Conservation (phyloP, 306 rosid genomes). For the Purshia tridentata region DNA sequence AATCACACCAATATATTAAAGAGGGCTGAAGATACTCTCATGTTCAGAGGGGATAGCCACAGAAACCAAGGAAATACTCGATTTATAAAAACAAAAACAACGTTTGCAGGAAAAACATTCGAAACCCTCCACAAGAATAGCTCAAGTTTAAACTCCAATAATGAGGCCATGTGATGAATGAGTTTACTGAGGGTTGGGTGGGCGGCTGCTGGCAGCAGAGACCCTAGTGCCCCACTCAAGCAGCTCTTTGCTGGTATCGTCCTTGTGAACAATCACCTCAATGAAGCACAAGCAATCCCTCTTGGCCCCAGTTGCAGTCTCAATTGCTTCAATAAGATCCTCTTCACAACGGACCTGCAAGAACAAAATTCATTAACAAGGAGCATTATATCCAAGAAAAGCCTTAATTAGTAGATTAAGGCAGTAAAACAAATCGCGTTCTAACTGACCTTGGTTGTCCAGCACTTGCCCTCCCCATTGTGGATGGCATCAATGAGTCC, state of each 20-base stretch:
- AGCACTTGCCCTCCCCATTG: slow-evolving; percentile 91
- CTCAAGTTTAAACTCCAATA: background rate
- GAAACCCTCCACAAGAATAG: background rate
- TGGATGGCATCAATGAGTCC: slow-evolving; percentile 70
- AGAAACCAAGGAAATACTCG: background rate
- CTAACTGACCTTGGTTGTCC: slow-evolving; percentile 68
- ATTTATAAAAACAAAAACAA: background rate
- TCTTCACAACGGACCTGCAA: slow-evolving; percentile 71
- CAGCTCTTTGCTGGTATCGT: slow-evolving; percentile 89
- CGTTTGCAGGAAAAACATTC: background rate
- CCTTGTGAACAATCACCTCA: slow-evolving; percentile 82
- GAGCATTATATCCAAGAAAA: background rate
- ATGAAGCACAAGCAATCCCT: slow-evolving; percentile 77
- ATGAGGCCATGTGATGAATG: background rate
- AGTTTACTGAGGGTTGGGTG: slow-evolving; percentile 66
- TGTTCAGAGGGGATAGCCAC: background rate
- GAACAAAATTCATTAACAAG: background rate
- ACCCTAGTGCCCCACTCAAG: slow-evolving; percentile 87
- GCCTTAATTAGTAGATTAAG: background rate
- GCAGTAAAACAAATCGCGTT: too few relatives aligned
- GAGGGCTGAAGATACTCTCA: background rate
- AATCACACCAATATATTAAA: background rate
- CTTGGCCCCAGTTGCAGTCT: slow-evolving; percentile 58
- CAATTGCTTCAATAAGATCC: slow-evolving; percentile 66
- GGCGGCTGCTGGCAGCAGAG: slow-evolving; percentile 78